Base-by-base conservation (phyloP, 768 basidiomycete species). In the Macrolepiota albuminosa region DNA sequence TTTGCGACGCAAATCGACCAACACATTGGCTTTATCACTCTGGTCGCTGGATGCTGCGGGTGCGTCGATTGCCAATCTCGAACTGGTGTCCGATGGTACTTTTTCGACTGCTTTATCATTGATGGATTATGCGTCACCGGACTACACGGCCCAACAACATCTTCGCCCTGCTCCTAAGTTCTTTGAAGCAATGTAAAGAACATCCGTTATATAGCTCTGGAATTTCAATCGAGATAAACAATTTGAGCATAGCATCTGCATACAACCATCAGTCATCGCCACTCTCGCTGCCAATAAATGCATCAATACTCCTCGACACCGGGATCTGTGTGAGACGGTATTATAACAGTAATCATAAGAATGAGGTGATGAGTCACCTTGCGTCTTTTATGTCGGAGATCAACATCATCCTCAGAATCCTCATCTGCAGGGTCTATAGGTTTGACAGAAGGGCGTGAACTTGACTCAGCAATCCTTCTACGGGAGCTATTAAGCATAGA, bases 241-340 rank as follows among this genome's bases (percentile, higher is more conserved):
- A 24, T 37, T 14, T 26, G 26, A 53, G 24, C 39, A n/a, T 7
- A 42, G 29, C 8, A 18, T 11, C 18, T 37, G 14, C 39, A 33
- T 14, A 10, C 36, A 34, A 39, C 37, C 29, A 55, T 74, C 66
- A 81, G n/a, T 85, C 84, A 21, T 82, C 81, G 40, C 87, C 87
- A 64, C 88, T 89, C 66, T 91, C 87, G 65, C 88, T 86, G 42
- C 73, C 78, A 60, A 92, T 73, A 69, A 91, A 91, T 6, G 85
- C 87, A 76, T 81, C 82, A 54, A 92, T 89, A 60, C 84, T 88
- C 58, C 76, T 75, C 21, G 81, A 75, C 16, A 60, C 63, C 39
- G 59, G 58, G 26, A 57, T 46, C 64, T 67, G 47, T n/a, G 26
- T n/a, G 14, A 18, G 18, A 54, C 26, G 47, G 13, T 47, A 21